Conservation (phyloP, 371 early-diverging fungal genomes). For the Zopfochytrium polystomum region DNA sequence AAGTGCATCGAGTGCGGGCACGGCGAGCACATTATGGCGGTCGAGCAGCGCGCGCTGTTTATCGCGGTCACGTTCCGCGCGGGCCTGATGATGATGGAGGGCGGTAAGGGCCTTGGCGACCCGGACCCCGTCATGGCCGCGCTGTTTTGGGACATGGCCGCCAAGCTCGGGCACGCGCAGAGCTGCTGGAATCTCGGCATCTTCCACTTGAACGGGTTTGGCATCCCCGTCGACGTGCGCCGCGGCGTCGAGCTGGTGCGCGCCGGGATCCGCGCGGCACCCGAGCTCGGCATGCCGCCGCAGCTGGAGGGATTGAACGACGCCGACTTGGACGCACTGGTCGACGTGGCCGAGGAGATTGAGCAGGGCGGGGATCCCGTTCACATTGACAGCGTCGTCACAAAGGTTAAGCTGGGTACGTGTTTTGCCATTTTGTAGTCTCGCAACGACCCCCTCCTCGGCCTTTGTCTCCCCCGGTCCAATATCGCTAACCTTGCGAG, state of each 20-base stretch:
- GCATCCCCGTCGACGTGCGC: slow-evolving; percentile 26
- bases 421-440: no score
- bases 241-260: slow-evolving; percentile 28
- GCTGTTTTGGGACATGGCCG: slow-evolving; percentile 18
- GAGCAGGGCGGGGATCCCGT: no score
- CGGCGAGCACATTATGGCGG: slow-evolving; percentile 17
- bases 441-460: no score
- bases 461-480: no score
- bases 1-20: slow-evolving; percentile 15
- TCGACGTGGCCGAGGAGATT: no score
- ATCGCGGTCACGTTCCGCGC: slow-evolving; percentile 29
- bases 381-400: no score
- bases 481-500: no score
- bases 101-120: slow-evolving; percentile 32
- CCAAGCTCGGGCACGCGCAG: slow-evolving; percentile 29
- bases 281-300: slow-evolving; percentile 27
- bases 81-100: slow-evolving; percentile 35
- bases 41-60: slow-evolving; percentile 23
- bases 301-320: slow-evolving; percentile 26
- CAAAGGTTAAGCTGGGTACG: no score
- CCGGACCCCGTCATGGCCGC: slow-evolving; percentile 28
- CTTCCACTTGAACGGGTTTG: slow-evolving; percentile 38
- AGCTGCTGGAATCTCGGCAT: slow-evolving; percentile 37
- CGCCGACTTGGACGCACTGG: slow-evolving; percentile 11
- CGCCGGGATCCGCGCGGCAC: slow-evolving; percentile 19